Evolutionary conservation across 768 basidiomycete genomes (phyloP), one percentile per base, ranked within the genome.

Genomic region (Leccinum broughii): DNA sequence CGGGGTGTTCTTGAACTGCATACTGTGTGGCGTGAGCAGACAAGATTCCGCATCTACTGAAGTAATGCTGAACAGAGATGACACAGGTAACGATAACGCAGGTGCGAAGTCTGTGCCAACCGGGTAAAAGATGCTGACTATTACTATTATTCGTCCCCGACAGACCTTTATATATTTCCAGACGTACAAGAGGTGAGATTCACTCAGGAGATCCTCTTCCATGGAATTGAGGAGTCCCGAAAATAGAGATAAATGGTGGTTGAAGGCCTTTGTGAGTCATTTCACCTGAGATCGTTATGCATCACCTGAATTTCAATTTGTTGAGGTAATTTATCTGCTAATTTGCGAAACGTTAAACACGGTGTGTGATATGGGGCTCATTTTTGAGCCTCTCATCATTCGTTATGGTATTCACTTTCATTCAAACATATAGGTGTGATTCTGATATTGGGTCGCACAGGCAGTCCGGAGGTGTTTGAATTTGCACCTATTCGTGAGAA

Each of bases 321-420:
- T 22, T 5, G 55, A 84, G 80, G 78, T 82, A 44, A 53, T 63
- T 39, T 57, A 77, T 26, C 70, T 84, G 3, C 76, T 83, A 52
- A n/a, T 80, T 6, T 78, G 77, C 49, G 83, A 85, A 66, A 82
- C 81, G 0, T 63, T 79, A 28, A 83, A 82, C 62, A 75, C 78
- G 3, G 64, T 71, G 4, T 83, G 81, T 62, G 77, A 80, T 41
- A 69, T 78, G 22, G 63, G 76, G 2, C 80, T 82, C 62, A 63
- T 84, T 14, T 85, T 83, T 58, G 69, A 78, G 11, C 76, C 81
- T 6, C 73, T 85, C 28, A 77, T 85, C 37, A 67, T 70, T 17
- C 72, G 78, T 57, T 84, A 82, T 44, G 80, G 83, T 82, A 63
- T 52, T 17, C n/a, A 1, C 4, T 14, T 22, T 28, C 35, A 44